phyloP scores from a whole-genome alignment of 2,329 filamentous ascomycete genomes.

The Acrocalymma vagum region DNA sequence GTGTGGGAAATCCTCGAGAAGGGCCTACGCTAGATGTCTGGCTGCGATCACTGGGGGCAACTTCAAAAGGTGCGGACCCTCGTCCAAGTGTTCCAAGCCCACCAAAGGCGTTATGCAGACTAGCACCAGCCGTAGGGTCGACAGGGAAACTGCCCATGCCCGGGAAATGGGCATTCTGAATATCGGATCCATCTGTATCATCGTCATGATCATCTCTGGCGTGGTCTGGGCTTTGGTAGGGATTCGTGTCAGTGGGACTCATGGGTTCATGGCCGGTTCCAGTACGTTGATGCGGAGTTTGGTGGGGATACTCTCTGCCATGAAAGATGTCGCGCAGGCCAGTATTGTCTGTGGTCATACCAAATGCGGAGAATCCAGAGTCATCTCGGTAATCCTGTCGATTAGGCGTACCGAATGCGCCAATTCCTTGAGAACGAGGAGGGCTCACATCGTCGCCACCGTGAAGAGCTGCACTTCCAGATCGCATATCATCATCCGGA shows the following conservation, averaged over 20 bases:
- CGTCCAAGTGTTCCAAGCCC: constrained; percentile 62
- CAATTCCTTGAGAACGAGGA: constrained; percentile 55
- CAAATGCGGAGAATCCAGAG: constrained; percentile 67
- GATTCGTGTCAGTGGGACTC: constrained; percentile 95
- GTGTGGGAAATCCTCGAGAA: constrained; percentile 71
- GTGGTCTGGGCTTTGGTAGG: constrained; percentile 88
- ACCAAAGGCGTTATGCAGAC: constrained; percentile 61
- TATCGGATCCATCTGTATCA: constrained; percentile 64
- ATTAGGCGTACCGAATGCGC: constrained; percentile 50
- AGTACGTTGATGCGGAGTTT: constrained; percentile 59
- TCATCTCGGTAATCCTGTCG: constrained; percentile 65
- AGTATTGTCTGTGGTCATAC: constrained; percentile 66
- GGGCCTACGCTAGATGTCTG: constrained; percentile 90
- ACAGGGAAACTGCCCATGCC: constrained; percentile 63
- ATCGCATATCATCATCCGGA: constrained; percentile 69
- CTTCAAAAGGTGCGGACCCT: constrained; percentile 52
- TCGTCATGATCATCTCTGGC: constrained; percentile 73
- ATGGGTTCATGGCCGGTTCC: constrained; percentile 70
- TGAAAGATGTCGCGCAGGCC: constrained; percentile 65
- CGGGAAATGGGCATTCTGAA: constrained; percentile 59
- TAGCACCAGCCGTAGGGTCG: constrained; percentile 53
- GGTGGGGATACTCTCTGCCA: constrained; percentile 65
- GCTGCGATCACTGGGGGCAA: constrained; percentile 84
- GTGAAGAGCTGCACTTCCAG: constrained; percentile 76
- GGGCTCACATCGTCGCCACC: constrained; percentile 76